Base-by-base conservation (phyloP, 1,284 basidiomycete species). In the Papiliotrema laurentii region DNA sequence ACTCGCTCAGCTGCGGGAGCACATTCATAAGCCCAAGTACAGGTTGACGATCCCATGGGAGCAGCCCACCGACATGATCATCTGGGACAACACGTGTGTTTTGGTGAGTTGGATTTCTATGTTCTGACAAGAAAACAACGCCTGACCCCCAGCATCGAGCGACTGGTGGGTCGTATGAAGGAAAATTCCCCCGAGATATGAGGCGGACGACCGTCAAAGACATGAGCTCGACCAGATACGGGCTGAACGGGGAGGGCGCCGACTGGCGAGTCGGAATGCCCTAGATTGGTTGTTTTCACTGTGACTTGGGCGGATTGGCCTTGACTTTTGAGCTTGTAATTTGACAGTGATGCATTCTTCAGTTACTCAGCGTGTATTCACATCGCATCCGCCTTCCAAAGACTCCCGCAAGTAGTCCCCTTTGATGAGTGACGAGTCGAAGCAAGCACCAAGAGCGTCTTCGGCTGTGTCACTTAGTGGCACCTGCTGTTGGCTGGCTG, bases 1-100 rank as follows among this genome's bases (percentile, higher is more conserved):
- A 43, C 53, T 60, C 38, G 33, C 49, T 10, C 14, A 14, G 33
- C 28, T 60, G 27, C 37, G 58, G 18, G 38, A 50, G 4, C 50
- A 56, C 37, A 50, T 51, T 13, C 46, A 46, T 6, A 53, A 58
- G 50, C 42, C 44, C 4, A 54, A 58, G 34, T 57, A 57, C 35
- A 37, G 52, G 28, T 36, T n/a, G 19, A 4, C 53, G 10, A 45
- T 57, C 4, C 33, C 48, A 14, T 60, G 58, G 58, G 25, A 47
- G n/a, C 28, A 53, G 14, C 31, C 22, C 2, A 53, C 53, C 21
- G 58, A 60, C 38, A 43, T 60, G 13, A 53, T 54, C 16, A 52
- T 60, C 34, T 60, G 58, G 58, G 58, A 60, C 51, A 60, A 60
- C 41, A 57, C 55, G 9, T 54, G 48, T 40, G 55, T 55, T 6